Conservation (phyloP, 371 early-diverging fungal genomes). For the Umbelopsis sp. region DNA sequence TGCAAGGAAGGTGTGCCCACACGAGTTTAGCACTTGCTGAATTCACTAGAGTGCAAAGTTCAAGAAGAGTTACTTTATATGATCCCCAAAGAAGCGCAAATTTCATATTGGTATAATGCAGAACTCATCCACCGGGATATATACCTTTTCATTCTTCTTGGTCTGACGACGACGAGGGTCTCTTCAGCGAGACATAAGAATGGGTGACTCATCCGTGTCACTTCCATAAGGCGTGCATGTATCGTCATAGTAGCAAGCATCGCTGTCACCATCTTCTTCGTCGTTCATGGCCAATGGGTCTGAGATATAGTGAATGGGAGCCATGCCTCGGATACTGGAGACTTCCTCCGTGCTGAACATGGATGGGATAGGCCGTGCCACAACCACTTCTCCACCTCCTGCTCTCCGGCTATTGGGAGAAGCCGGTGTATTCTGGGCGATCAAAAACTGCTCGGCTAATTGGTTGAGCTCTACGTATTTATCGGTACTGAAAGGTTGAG, state of each 20-base stretch:
- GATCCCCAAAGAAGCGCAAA: too few relatives aligned
- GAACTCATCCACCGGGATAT: too few relatives aligned
- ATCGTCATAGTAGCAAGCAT: conserved; percentile 13
- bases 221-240: conserved; percentile 19
- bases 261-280: conserved; percentile 15
- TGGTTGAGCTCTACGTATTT: conserved; percentile 11
- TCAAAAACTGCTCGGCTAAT: conserved; percentile 6
- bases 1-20: too few relatives aligned
- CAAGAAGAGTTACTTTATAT: too few relatives aligned
- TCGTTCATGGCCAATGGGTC: conserved; percentile 9
- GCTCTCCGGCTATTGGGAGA: conserved; percentile 8
- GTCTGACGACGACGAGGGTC: too few relatives aligned
- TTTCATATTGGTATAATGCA: too few relatives aligned
- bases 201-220: conserved; percentile 16
- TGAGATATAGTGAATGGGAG: conserved; percentile 9
- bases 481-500: conserved; percentile 1
- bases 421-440: background rate
- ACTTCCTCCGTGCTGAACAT: conserved; percentile 13
- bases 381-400: conserved; percentile 17
- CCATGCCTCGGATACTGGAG: conserved; percentile 13
- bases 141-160: too few relatives aligned
- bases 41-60: too few relatives aligned
- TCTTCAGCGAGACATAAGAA: background rate
- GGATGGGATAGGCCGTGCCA: conserved; percentile 17
- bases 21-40: too few relatives aligned